Conservation (phyloP, 164 flowering plant genomes). For the Akebia trifoliata region DNA sequence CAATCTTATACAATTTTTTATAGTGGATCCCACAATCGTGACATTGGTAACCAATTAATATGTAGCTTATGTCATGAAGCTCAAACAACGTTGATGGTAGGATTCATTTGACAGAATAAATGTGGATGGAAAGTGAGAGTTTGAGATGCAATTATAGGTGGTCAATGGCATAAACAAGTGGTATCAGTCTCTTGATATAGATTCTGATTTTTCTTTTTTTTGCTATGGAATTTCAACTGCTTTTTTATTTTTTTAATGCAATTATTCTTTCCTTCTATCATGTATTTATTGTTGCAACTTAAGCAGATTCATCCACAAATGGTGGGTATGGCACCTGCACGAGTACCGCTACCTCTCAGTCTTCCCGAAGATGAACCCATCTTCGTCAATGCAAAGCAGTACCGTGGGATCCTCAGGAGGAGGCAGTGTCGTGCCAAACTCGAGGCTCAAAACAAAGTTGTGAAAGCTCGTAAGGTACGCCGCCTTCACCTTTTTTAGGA, state of each 20-base stretch:
- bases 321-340: conserved; percentile 43
- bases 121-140: too few species aligned
- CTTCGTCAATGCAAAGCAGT: conserved; percentile 82
- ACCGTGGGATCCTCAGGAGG: conserved; percentile 69
- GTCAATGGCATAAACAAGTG: background rate
- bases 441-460: conserved; percentile 75
- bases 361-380: conserved; percentile 73
- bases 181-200: background rate
- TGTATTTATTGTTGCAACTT: conserved; percentile 4
- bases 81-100: background rate
- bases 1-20: too few species aligned
- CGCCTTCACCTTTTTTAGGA: background rate
- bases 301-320: conserved; percentile 51
- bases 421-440: conserved; percentile 78
- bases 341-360: conserved; percentile 65
- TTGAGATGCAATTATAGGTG: background rate
- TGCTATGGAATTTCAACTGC: background rate
- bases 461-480: conserved; percentile 64
- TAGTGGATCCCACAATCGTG: too few species aligned
- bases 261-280: background rate
- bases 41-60: too few species aligned
- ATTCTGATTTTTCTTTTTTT: background rate
- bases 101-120: background rate
- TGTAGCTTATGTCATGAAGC: background rate
- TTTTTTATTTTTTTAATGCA: background rate